phyloP scores from a whole-genome alignment of 805 yeast genomes.

The Metschnikowia anglica region DNA sequence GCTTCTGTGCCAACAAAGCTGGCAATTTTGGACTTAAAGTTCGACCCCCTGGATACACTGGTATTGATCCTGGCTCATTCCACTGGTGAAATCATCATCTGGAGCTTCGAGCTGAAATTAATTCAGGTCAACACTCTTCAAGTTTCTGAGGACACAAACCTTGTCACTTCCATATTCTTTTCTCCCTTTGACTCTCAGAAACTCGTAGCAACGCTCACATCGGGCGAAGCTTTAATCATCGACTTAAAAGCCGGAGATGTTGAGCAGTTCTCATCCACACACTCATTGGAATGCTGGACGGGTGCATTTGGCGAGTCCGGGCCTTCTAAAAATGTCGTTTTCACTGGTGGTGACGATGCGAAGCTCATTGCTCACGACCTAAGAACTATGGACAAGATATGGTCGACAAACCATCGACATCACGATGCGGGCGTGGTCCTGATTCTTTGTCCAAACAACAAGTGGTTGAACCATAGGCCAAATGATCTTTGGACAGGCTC shows the following conservation, averaged over 20 bases:
- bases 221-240: conserved; percentile 56
- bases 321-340: conserved; percentile 55
- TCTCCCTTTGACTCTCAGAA: conserved; percentile 41
- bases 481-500: conserved; percentile 79
- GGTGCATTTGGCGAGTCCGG: conserved; percentile 64
- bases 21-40: conserved; percentile 77
- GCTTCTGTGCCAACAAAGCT: conserved; percentile 41
- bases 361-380: conserved; percentile 71
- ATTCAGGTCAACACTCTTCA: conserved; percentile 27
- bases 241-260: conserved; percentile 24
- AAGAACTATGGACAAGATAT: conserved; percentile 37
- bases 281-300: conserved; percentile 86
- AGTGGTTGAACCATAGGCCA: conserved; percentile 47
- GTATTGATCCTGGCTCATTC: conserved; percentile 70
- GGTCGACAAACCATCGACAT: conserved; percentile 48
- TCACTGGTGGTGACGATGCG: conserved; percentile 92
- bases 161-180: conserved; percentile 67
- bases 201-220: conserved; percentile 61
- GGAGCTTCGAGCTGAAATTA: conserved; percentile 43
- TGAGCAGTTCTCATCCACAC: conserved; percentile 41
- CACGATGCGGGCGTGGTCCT: conserved; percentile 94
- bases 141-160: conserved; percentile 46
- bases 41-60: conserved; percentile 53
- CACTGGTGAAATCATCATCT: conserved; percentile 67
- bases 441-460: conserved; percentile 48